Base-by-base conservation (phyloP, 2,329 filamentous ascomycete genomes). In the Botrytis elliptica region DNA sequence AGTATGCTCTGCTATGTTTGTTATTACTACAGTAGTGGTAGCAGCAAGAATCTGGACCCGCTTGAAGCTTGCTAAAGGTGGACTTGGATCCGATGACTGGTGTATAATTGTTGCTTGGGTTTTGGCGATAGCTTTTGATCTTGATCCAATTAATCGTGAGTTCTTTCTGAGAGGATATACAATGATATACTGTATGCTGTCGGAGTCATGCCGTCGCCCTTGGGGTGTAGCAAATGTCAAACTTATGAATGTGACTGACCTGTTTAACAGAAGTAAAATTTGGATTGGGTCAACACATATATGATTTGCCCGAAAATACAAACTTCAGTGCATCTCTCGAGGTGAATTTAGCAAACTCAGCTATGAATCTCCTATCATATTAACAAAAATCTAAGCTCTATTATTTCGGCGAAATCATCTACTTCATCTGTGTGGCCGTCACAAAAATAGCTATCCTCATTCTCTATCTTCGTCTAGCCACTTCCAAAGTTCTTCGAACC, bases 1-100 rank as follows among this genome's bases (percentile, higher is more conserved):
- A 59, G 62, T 72, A 67, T 72, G 62, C 40, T 59, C 70, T 44
- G 29, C 70, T 22, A 72, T 72, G 70, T 66, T 72, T 40, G 62
- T 72, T 20, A 42, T 72, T 22, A 66, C 42, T 16, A 67, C 62
- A 38, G 8, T 72, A 49, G 70, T 72, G 7, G 70, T 72, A 16
- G 62, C 22, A 33, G 49, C 62, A 10, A 66, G 70, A 67, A 36
- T 72, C 0, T 72, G 42, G 62, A 49, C 40, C 10, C 62, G 70
- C 5, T 38, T 66, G 36, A 72, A 66, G 25, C 49, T 66, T 57
- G 49, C 49, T 52, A 59, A 72, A n/a, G 62, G 62, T n/a, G 70
- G 70, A 38, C 62, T 72, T 66, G 62, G 62, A n/a, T 20, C 70
- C 10, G 62, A 72, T 65, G 70, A 67, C 38, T 72, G 62, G 46